phyloP scores from a whole-genome alignment of 2,329 filamentous ascomycete species.

The Cladophialophora chaetospira region DNA sequence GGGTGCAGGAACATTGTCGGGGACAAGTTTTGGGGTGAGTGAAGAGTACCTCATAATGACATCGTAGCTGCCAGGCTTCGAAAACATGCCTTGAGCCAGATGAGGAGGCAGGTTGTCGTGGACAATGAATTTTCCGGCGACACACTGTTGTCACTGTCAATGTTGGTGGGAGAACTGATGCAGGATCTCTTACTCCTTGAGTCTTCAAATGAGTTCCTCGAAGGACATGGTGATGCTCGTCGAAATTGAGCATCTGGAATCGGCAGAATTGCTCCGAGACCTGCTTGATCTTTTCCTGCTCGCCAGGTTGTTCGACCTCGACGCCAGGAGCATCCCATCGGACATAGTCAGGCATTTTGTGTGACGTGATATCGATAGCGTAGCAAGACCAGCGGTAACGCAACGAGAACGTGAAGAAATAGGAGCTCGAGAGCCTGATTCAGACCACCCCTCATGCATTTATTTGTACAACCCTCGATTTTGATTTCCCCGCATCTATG shows the following conservation, averaged over 20 bases:
- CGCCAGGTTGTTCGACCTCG: conserved; percentile 19
- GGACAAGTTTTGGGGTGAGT: conserved; percentile 27
- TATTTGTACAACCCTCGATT: not conserved
- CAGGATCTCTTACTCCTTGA: conserved; percentile 22
- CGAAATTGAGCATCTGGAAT: conserved; percentile 32
- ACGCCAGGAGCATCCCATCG: conserved; percentile 25
- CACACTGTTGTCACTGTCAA: conserved; percentile 19
- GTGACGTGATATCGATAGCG: too few species aligned
- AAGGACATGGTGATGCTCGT: conserved; percentile 28
- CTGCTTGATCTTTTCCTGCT: conserved; percentile 25
- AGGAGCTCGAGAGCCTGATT: too few species aligned
- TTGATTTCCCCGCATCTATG: not conserved
- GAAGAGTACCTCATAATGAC: conserved; percentile 31
- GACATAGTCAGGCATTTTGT: conserved; percentile 7
- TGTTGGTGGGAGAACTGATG: not conserved
- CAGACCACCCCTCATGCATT: too few species aligned
- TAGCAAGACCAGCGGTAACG: too few species aligned
- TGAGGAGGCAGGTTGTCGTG: conserved; percentile 22
- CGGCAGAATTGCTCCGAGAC: conserved; percentile 26
- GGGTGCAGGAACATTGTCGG: conserved; percentile 27
- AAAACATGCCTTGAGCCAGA: conserved; percentile 30
- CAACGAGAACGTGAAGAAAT: not conserved
- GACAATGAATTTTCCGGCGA: conserved; percentile 29
- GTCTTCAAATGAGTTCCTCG: conserved; percentile 29
- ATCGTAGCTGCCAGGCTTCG: conserved; percentile 26